These are phyloP conservation scores for Musa troglodytarum DNA, from an alignment of 176 grass and related monocot species.

Conservation along the genomic window DNA sequence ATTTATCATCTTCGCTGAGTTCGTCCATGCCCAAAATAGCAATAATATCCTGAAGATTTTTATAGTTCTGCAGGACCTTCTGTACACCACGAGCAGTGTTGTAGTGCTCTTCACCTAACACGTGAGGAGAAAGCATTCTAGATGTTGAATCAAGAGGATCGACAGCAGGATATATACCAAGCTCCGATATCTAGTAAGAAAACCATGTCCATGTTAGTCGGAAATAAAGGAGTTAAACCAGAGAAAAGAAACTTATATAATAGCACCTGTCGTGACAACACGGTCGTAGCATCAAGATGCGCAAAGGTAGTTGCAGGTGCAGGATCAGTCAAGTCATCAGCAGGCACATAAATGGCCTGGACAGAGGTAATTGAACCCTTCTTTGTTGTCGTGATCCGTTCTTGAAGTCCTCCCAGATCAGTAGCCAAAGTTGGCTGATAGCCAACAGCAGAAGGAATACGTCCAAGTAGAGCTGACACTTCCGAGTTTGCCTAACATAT, in stretches of 20 bases:
- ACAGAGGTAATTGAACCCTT: slow-evolving; percentile 27
- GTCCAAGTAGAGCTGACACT: slow-evolving; percentile 27
- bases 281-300: slow-evolving; percentile 31
- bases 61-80: slow-evolving; percentile 29
- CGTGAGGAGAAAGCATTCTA: slow-evolving; percentile 27
- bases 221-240: background rate
- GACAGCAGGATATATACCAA: slow-evolving; percentile 27
- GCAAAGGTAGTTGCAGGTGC: slow-evolving; percentile 36
- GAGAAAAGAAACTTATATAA: background rate
- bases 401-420: slow-evolving; percentile 29
- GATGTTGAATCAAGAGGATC: slow-evolving; percentile 30
- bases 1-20: slow-evolving; percentile 27
- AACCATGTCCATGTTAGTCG: slow-evolving; percentile 5
- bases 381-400: slow-evolving; percentile 27
- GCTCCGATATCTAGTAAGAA: slow-evolving; percentile 19
- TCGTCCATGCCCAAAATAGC: slow-evolving; percentile 28
- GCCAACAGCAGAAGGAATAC: slow-evolving; percentile 28
- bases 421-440: slow-evolving; percentile 28
- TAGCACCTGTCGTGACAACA: slow-evolving; percentile 31
- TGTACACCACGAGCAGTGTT: slow-evolving; percentile 28
- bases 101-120: slow-evolving; percentile 24
- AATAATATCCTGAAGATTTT: slow-evolving; percentile 29
- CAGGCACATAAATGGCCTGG: slow-evolving; percentile 34
- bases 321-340: slow-evolving; percentile 39
- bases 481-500: slow-evolving; percentile 20